Base-by-base conservation (phyloP, 116 monocot species). In the Trichopus zeylanicus region DNA sequence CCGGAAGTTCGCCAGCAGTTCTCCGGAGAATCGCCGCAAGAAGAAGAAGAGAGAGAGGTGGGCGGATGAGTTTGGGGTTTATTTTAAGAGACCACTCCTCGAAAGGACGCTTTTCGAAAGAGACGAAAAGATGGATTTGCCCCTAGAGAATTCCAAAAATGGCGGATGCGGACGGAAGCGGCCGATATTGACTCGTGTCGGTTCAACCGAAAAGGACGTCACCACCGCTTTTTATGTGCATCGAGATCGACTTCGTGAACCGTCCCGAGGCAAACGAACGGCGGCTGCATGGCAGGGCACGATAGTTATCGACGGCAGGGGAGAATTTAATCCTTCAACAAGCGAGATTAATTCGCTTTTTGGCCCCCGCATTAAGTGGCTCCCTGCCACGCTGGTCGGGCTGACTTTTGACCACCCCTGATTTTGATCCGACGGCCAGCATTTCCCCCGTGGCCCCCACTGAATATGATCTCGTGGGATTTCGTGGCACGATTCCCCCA, bases 331-430 rank as follows among this genome's bases (percentile, higher is more conserved):
- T n/a, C n/a, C n/a, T n/a, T n/a, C n/a, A n/a, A n/a, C n/a, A n/a
- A n/a, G n/a, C n/a, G n/a, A n/a, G n/a, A 42, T 37, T 0, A 12
- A 2, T 42, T 42, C n/a, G n/a, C 42, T 1, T 3, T 42, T 42
- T n/a, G 13, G 42, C 42, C 42, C 13, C 42, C 42, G 42, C 42
- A 42, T 42, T 42, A 42, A 42, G 42, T 42, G 42, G 42, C 18
- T n/a, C n/a, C 18, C 42, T 42, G 42, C 42, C 42, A 42, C 42
- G 42, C 42, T 42, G 42, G 42, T 42, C 42, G 42, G 42, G n/a
- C n/a, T 42, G 42, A 1, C 42, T n/a, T 42, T 42, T 42, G 42
- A 42, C 42, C 42, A 13, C n/a, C 37, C 12, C 18, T 18, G 13
- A 42, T 42, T 42, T 42, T 42, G 0, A 42, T 42, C 42, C 42